Conservation (phyloP, 495 filamentous ascomycete species). For the Xylaria sp. region DNA sequence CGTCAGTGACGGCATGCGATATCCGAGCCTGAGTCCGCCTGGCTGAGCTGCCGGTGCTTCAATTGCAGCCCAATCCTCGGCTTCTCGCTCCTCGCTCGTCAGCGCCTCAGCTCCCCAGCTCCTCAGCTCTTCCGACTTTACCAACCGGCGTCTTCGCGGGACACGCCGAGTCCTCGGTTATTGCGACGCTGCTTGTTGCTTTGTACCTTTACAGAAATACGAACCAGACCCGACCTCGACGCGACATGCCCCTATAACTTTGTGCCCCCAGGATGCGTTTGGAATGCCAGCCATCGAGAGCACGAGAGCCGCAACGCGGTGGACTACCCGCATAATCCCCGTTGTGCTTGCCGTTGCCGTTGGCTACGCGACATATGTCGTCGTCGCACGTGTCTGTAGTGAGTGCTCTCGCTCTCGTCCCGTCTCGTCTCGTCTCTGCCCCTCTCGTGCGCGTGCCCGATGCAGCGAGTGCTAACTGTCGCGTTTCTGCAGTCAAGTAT, state of each 20-base stretch:
- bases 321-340: conserved; percentile 52
- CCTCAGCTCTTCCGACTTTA: not conserved
- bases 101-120: no score
- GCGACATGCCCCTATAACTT: not conserved
- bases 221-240: not conserved
- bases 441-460: not conserved
- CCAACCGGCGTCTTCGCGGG: not conserved
- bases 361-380: conserved; percentile 49
- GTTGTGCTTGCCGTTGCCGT: conserved; percentile 46
- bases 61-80: conserved; percentile 19
- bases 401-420: no score
- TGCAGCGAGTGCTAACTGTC: not conserved
- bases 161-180: not conserved
- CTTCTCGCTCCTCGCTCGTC: not conserved
- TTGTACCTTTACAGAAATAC: no score
- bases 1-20: conserved; percentile 16
- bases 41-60: not conserved
- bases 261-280: conserved; percentile 36
- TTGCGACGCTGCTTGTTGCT: not conserved
- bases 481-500: conserved; percentile 61
- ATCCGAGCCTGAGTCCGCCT: conserved; percentile 5
- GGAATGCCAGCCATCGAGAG: conserved; percentile 42
- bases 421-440: no score
- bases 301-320: conserved; percentile 50
- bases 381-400: conserved; percentile 54